Evolutionary conservation across 2,329 filamentous ascomycete genomes (phyloP).

Genomic region (Alternaria solani): DNA sequence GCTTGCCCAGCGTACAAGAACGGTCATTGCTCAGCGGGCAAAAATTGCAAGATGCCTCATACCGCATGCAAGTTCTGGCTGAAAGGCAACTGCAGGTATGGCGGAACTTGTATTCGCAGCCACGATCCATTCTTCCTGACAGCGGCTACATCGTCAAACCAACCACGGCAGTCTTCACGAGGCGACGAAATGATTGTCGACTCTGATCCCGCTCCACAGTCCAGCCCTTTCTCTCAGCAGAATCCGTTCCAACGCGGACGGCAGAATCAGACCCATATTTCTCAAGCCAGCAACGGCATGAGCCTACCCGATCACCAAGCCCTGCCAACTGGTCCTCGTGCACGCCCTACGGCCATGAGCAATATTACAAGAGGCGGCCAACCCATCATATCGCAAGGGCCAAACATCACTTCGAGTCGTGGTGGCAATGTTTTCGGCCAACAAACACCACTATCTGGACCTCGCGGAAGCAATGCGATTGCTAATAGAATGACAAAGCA

Average conservation of each 20-base stretch:
- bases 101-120: background rate
- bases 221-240: background rate
- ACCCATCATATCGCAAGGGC: background rate
- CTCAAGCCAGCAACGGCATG: background rate
- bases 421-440: background rate
- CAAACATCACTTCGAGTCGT: background rate
- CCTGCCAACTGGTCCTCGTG: background rate
- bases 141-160: background rate
- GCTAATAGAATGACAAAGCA: too few relatives aligned
- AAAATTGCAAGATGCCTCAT: constrained; percentile 1
- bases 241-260: background rate
- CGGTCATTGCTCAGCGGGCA: background rate
- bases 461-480: too few relatives aligned
- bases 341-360: background rate
- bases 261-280: background rate
- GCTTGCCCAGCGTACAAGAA: constrained; percentile 6
- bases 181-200: background rate
- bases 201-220: background rate
- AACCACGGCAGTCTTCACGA: background rate
- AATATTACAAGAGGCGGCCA: background rate
- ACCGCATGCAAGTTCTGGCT: constrained; percentile 3
- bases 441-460: too few relatives aligned
- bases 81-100: background rate
- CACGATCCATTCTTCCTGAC: constrained; percentile 14
- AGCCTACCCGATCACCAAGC: background rate